phyloP scores from a whole-genome alignment of 169 alveolate genomes.

The Eimeria necatrix region DNA sequence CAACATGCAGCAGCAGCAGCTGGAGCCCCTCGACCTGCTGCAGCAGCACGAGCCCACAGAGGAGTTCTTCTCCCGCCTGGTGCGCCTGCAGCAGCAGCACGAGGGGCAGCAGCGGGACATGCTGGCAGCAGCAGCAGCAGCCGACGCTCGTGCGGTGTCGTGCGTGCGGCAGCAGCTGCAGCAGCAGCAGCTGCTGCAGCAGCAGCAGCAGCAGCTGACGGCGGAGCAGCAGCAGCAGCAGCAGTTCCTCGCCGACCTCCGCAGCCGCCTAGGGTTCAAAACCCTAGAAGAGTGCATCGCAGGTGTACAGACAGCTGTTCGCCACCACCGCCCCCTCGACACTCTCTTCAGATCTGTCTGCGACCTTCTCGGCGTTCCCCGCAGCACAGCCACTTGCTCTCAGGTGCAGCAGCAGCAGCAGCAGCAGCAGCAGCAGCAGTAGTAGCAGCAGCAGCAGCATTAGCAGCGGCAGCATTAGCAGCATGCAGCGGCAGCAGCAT shows the following conservation, averaged over 20 bases:
- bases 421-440: constrained; percentile 34
- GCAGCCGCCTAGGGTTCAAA: neutral
- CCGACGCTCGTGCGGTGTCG: constrained; percentile 47
- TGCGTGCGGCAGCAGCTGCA: neutral
- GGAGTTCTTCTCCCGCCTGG: constrained; percentile 49
- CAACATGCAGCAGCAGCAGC: neutral
- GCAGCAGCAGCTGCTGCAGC: constrained; percentile 55
- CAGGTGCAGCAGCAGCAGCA: constrained; percentile 63
- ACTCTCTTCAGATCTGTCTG: constrained; percentile 55
- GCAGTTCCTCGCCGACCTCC: neutral
- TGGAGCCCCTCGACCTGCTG: constrained; percentile 47
- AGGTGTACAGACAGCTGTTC: constrained; percentile 53
- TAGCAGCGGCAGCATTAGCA: neutral
- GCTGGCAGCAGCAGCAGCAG: constrained; percentile 69
- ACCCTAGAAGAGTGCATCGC: constrained; percentile 32
- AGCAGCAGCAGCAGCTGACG: constrained; percentile 46
- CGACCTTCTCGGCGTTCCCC: constrained; percentile 62
- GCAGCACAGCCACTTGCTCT: constrained; percentile 53
- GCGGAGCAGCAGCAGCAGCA: constrained; percentile 46
- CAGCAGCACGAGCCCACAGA: constrained; percentile 12
- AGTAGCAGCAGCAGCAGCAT: constrained; percentile 12
- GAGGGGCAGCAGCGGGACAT: constrained; percentile 35
- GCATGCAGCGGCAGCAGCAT: neutral
- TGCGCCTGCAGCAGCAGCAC: constrained; percentile 66
- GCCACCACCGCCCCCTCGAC: constrained; percentile 47